Conservation (phyloP, 306 rosid species). For the Medicago arabica region DNA sequence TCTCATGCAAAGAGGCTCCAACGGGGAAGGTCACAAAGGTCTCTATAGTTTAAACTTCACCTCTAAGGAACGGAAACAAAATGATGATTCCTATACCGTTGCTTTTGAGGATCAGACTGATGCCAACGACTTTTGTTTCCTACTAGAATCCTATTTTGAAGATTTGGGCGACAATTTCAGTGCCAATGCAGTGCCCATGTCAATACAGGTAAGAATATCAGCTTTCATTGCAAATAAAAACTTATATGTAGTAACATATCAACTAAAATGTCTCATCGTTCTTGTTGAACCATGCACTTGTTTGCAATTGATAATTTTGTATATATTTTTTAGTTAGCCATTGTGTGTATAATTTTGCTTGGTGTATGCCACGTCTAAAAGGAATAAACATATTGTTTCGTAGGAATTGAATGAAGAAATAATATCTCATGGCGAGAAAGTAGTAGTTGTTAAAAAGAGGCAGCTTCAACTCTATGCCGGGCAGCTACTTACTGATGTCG, state of each 20-base stretch:
- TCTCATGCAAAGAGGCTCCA: conserved; percentile 64
- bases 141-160: conserved; percentile 72
- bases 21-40: conserved; percentile 56
- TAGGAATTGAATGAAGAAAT: conserved; percentile 77
- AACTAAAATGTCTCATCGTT: conserved; percentile 24
- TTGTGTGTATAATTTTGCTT: conserved; percentile 17
- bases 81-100: conserved; percentile 59
- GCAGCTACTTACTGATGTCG: conserved; percentile 83
- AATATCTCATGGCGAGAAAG: conserved; percentile 54
- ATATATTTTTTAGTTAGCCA: conserved; percentile 19
- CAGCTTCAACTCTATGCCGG: conserved; percentile 88
- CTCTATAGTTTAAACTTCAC: conserved; percentile 59
- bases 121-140: conserved; percentile 78
- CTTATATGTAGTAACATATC: not conserved
- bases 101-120: conserved; percentile 81
- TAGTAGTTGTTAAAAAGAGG: conserved; percentile 75
- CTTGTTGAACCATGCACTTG: conserved; percentile 18
- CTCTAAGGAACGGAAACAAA: conserved; percentile 48
- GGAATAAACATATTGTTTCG: conserved; percentile 21
- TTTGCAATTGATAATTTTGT: conserved; percentile 30
- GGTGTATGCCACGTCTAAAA: conserved; percentile 9
- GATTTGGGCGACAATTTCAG: conserved; percentile 72
- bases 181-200: conserved; percentile 66
- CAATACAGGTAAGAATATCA: conserved; percentile 62
- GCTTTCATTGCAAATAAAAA: conserved; percentile 13